Base-by-base conservation (phyloP, 1,284 basidiomycete species). In the Megacollybia platyphylla region DNA sequence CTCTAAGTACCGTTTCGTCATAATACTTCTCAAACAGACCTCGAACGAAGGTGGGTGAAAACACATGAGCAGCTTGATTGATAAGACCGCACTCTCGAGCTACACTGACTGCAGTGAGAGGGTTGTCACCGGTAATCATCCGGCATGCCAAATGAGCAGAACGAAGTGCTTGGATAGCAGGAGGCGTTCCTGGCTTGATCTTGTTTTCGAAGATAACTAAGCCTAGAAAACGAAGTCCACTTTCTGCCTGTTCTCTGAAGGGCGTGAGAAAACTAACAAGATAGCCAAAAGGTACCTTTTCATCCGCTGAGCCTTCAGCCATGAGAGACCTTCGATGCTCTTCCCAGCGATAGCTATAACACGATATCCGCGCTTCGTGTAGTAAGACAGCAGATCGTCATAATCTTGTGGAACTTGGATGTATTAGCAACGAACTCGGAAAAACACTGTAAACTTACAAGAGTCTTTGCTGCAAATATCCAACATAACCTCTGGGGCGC, bases 151-250 rank as follows among this genome's bases (percentile, higher is more conserved):
- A 71, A 63, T 97, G 90, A 0, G 96, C 96, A 7, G 77, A 71
- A 44, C 89, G 81, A 11, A 99, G 72, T 0, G 83, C 84, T 48
- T 89, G 86, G 45, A 99, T 97, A 15, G 89, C 91, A 13, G 91
- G 87, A 0, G 88, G 71, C 0, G 96, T 97, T 7, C 87, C 92
- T 4, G 87, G 79, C 60, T 99, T 99, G 49, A 99, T 70, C 64
- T 97, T 92, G 69, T 99, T 99, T 62, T 99, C 96, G 56, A 99
- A 99, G 44, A 99, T 93, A 56, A 98, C 86, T 36, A 99, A 68
- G 5, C 96, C 96, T 9, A 98, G 73, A 67, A 99, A 99, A 40
- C 81, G 82, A 7, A 99, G 68, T 32, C 79, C 79, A 8, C 82
- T 87, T 59, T 99, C 96, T 13, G 92, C 94, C 62, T 94, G 88